These are phyloP conservation scores for Houttuynia cordata DNA, from an alignment of 164 flowering plant genomes.

Conservation along the genomic window DNA sequence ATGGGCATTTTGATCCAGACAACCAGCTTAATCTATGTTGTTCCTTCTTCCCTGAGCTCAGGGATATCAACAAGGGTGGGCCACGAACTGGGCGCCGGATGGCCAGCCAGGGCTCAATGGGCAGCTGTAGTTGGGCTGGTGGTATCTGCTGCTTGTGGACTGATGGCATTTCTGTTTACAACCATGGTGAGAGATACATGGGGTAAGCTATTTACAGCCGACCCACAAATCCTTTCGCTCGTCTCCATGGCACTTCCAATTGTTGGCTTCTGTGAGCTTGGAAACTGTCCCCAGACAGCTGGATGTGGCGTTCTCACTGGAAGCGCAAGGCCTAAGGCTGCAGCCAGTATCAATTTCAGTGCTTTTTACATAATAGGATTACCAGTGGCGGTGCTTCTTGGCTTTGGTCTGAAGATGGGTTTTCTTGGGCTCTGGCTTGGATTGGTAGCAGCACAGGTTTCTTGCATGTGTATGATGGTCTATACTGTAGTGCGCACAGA, in stretches of 20 bases:
- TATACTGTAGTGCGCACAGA: constrained; percentile 14
- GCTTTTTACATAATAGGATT: constrained; percentile 55
- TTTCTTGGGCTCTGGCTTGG: constrained; percentile 22
- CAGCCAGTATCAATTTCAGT: constrained; percentile 40
- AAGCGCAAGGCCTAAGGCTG: constrained; percentile 46
- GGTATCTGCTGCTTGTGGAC: constrained; percentile 24
- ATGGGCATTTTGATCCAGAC: constrained; percentile 57
- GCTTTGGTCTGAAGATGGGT: constrained; percentile 12
- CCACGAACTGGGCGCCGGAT: constrained; percentile 44
- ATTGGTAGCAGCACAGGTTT: constrained; percentile 18
- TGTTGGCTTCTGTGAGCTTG: constrained; percentile 57
- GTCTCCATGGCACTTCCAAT: constrained; percentile 43
- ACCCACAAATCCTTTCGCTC: constrained; percentile 21
- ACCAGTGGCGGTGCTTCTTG: constrained; percentile 34
- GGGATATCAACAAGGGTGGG: constrained; percentile 55
- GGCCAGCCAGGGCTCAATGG: constrained; percentile 28
- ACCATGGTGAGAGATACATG: constrained; percentile 24
- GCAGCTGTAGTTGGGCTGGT: constrained; percentile 23
- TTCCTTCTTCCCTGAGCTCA: constrained; percentile 45
- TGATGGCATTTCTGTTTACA: constrained; percentile 28
- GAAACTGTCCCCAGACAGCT: constrained; percentile 61
- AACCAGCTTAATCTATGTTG: constrained; percentile 45
- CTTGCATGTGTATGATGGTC: constrained; percentile 12
- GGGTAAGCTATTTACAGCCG: constrained; percentile 41
- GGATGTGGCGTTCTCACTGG: constrained; percentile 62